phyloP scores from a whole-genome alignment of 208 protist genomes.

The Trypanosoma cruzi region DNA sequence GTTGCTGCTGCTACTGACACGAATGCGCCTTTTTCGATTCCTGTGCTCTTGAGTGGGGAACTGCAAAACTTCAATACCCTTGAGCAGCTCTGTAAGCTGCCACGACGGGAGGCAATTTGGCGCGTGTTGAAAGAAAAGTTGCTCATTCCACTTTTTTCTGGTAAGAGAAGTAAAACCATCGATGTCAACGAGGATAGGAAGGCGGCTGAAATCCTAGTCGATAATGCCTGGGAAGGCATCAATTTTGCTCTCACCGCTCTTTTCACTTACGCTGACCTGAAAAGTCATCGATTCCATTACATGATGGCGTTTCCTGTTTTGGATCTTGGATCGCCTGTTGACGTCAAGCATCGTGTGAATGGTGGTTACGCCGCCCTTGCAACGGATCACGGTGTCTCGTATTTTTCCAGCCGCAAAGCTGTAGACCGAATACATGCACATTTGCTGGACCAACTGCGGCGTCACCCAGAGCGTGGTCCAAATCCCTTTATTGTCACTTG shows the following conservation, averaged over 20 bases:
- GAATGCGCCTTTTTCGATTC: neutral
- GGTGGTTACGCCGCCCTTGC: slow-evolving; percentile 16
- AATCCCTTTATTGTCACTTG: slow-evolving; percentile 48
- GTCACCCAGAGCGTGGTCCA: slow-evolving; percentile 32
- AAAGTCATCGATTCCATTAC: slow-evolving; percentile 95
- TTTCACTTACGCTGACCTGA: slow-evolving; percentile 95
- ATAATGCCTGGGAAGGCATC: slow-evolving; percentile 36
- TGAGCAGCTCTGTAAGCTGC: slow-evolving; percentile 19
- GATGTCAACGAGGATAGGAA: slow-evolving; percentile 8
- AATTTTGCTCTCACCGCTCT: slow-evolving; percentile 75
- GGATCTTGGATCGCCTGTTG: slow-evolving; percentile 33
- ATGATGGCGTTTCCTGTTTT: slow-evolving; percentile 93
- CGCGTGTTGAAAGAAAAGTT: slow-evolving; percentile 22
- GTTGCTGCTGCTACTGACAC: neutral
- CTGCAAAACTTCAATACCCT: slow-evolving; percentile 47
- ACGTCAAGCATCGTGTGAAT: slow-evolving; percentile 16
- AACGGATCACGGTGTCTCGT: slow-evolving; percentile 20
- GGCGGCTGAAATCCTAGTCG: slow-evolving; percentile 1
- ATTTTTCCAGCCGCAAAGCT: slow-evolving; percentile 18
- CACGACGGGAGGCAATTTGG: slow-evolving; percentile 26
- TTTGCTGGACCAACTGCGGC: slow-evolving; percentile 26
- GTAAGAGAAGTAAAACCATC: slow-evolving; percentile 11
- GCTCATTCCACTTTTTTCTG: slow-evolving; percentile 29
- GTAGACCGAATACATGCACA: slow-evolving; percentile 33
- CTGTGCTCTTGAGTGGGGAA: slow-evolving; percentile 21